Evolutionary conservation across 805 yeast genomes (phyloP), one percentile per base, ranked within the genome.

Genomic region (Debaryomyces tyrocola): DNA sequence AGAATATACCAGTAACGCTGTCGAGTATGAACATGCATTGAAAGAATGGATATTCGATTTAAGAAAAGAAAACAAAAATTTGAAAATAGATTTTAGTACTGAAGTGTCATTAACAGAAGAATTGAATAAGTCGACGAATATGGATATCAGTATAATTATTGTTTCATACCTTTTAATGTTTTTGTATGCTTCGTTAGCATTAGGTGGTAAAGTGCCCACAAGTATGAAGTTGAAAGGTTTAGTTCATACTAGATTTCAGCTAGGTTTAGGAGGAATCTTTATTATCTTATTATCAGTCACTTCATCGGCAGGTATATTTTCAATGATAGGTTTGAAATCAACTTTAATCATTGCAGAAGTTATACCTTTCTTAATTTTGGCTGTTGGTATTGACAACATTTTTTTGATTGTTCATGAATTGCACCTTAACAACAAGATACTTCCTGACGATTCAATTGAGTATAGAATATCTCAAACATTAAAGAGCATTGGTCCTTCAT

Each of bases 291-390:
- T 89, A 8, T 90, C 97, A 0, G 96, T 92, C 0, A 64, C 80
- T 0, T 78, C 96, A 1, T 82, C 97, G 0, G 88, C 90, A 0
- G 98, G 98, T 0, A 55, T 90, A 4, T 87, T 89, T 65, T 79
- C 94, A 10, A 57, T 79, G 5, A 48, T 87, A n/a, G 95, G 94
- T 0, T 67, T 91, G 41, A 89, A 87, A 58, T 87, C 96, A 0
- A 92, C 98, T 0, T 71, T 92, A 37, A 91, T 92, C 53, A 90
- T 92, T 47, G 97, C 98, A 2, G 98, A 94, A 63, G 99, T 92
- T 5, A 92, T 92, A 29, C 98, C 98, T 8, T 92, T 92, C 60
- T 71, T 92, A 57, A 87, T 92, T 11, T 73, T 92, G 47, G 99
- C 99, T 0, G 84, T 92, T 46, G 99, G 99, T n/a, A 90, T 92